Base-by-base conservation (phyloP, 345 rosid genomes). In the Brassica carinata region DNA sequence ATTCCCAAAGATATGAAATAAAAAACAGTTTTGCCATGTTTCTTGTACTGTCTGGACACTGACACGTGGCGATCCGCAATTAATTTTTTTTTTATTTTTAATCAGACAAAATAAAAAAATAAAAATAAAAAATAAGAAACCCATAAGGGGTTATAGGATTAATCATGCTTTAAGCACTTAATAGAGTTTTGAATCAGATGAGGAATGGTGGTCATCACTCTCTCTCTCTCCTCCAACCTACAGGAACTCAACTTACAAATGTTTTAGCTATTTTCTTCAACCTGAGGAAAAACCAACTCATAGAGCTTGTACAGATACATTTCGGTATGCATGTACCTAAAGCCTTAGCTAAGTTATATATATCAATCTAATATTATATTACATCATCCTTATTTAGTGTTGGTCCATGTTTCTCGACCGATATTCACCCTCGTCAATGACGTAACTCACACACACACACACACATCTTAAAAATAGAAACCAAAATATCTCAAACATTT, bases 381-480 rank as follows among this genome's bases (percentile, higher is more conserved):
- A 19, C 31, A 65, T 26, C 68, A 67, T 79, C 15, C 19, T 53
- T 65, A 72, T 72, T 57, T 29, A 59, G 53, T 65, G 78, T 65
- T n/a, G 63, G 69, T 67, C 71, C 79, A 74, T 79, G 83, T 23
- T 69, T 34, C 79, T 68, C 83, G 58, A 74, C 79, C 48, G 13
- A 79, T 48, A 68, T 51, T 68, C 66, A 69, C 15, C 79, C 33
- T 61, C 65, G 31, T 51, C 7, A 61, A 17, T 80, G 79, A 80
- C 75, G 68, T 69, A 64, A 43, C 26, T 23, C 26, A 0, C 26
- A 2, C 13, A 5, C 17, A 55, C 26, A 57, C 34, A 53, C 27
- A 9, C 62, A 40, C 19, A 19, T 19, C 48, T 6, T 7, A 38
- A 71, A 53, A 29, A 19, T 69, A 13, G 34, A 69, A 64, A 51